These are phyloP conservation scores for Stephanodiscus triporus DNA, from an alignment of 108 stramenopile genomes.

Conservation along the genomic window DNA sequence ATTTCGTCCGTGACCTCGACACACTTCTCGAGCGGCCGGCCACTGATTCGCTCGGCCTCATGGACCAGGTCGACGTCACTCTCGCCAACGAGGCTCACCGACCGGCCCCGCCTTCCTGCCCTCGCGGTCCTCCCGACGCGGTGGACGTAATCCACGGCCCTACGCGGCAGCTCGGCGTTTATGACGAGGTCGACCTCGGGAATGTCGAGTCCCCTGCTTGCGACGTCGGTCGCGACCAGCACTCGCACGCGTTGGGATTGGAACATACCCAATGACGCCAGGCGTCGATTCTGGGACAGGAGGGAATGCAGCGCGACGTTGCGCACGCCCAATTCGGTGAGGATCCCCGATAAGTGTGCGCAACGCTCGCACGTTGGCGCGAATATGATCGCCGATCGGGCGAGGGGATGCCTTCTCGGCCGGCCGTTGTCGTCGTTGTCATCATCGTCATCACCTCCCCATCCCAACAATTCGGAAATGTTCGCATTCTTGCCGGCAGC, in stretches of 20 bases:
- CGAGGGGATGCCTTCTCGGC: conserved; percentile 50
- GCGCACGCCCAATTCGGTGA: conserved; percentile 84
- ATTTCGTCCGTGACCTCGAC: conserved; percentile 81
- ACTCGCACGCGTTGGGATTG: conserved; percentile 88
- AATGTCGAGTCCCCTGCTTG: conserved; percentile 95
- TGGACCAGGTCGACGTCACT: conserved; percentile 82
- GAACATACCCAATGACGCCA: conserved; percentile 92
- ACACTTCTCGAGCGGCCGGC: conserved; percentile 78
- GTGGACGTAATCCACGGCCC: conserved; percentile 95
- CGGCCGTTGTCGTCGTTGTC: conserved; percentile 18
- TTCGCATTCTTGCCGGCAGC: conserved; percentile 19
- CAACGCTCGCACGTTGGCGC: conserved; percentile 95
- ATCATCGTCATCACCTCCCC: conserved; percentile 4
- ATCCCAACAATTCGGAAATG: conserved; percentile 23
- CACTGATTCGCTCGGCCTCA: conserved; percentile 79
- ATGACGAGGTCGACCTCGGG: conserved; percentile 96
- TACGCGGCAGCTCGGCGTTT: conserved; percentile 94
- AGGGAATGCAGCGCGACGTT: conserved; percentile 95
- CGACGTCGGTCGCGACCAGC: conserved; percentile 98
- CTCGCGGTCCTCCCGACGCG: conserved; percentile 97
- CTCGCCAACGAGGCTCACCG: conserved; percentile 94
- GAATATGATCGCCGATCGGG: conserved; percentile 93
- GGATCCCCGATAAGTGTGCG: conserved; percentile 88
- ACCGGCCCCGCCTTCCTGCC: conserved; percentile 93
- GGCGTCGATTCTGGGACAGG: conserved; percentile 87